A percentile compares a stretch with the other conserved stretches of the same genome.
Conservation (phyloP, 106 monocot species). For the Allium sativum region DNA sequence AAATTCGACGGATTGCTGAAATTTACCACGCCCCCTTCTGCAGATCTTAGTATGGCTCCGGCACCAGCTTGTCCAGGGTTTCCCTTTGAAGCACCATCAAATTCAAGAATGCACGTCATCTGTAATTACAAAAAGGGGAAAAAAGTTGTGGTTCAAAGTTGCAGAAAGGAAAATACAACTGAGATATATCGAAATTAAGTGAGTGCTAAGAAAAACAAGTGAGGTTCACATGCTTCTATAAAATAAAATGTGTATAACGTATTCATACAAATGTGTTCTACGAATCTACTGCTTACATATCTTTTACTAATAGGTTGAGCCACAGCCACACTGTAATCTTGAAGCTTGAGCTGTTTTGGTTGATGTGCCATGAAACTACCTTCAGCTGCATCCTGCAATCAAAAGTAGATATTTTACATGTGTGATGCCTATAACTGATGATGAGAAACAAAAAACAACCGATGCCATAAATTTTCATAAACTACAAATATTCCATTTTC, state of each 20-base stretch:
- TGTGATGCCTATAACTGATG: neutral
- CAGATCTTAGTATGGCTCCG: conserved; percentile 20
- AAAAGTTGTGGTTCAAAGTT: neutral
- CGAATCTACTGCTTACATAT: conserved; percentile 6
- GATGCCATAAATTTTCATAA: conserved; percentile 2
- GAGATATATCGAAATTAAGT: too few relatives aligned
- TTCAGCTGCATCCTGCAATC: conserved; percentile 4
- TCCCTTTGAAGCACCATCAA: conserved; percentile 30
- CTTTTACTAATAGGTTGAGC: conserved; percentile 9
- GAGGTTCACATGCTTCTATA: too few relatives aligned
- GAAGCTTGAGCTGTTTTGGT: conserved; percentile 3
- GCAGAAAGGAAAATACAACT: neutral
- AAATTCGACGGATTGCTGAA: neutral
- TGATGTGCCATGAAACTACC: neutral
- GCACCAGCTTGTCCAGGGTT: conserved; percentile 25
- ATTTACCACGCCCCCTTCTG: conserved; percentile 17
- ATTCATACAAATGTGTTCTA: too few relatives aligned
- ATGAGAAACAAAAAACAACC: neutral
- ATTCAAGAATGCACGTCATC: conserved; percentile 30
- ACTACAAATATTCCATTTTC: neutral
- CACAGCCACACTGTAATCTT: conserved; percentile 2
- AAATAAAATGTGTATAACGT: too few relatives aligned
- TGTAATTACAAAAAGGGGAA: neutral
- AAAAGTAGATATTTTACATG: neutral
- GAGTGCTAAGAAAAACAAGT: too few relatives aligned